Base-by-base conservation (phyloP, 1,284 basidiomycete genomes). In the Moesziomyces parantarcticus region DNA sequence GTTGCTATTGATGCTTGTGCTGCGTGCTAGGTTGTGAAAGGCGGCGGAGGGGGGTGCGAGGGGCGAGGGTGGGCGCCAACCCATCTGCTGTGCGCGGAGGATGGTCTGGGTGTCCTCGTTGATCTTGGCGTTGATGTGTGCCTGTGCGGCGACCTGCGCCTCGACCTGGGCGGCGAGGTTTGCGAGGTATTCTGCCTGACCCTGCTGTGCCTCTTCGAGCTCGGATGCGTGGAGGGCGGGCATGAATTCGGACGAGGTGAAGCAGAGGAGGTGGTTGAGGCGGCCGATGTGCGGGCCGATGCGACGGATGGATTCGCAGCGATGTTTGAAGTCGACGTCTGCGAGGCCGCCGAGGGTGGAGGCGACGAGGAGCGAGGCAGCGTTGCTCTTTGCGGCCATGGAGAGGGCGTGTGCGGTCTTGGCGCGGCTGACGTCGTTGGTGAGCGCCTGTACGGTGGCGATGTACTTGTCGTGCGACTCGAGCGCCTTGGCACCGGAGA, bases 381-480 rank as follows among this genome's bases (percentile, higher is more conserved):
- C 57, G 54, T 79, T 75, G 36, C 70, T 75, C 68, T 79, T 79
- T 32, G 56, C 66, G 6, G 73, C 71, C 62, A 82, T 79, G 20
- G 66, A 71, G 18, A 51, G 32, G 5, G 68, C 64, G 51, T 83
- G 82, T 5, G 41, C 42, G 4, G 45, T 50, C 62, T 80, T 83
- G n/a, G 70, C 74, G 26, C 57, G 52, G 25, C 57, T 55, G 43
- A 82, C 76, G n/a, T 82, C 82, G 50, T 62, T 65, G 48, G 81
- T 76, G 34, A 83, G 63, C 13, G 53, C 50, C 22, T 64, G 58
- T 3, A 83, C 66, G 40, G 75, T 66, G 8, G 78, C 68, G 23
- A 83, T 75, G 63, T 77, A 83, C 67, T 76, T 75, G 60, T 83
- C 82, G 61, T 83, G 82, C 18, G 62, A 73, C 45, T 79, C 81